Evolutionary conservation across 768 basidiomycete species (phyloP).

Genomic region (Lentinula detonsa): DNA sequence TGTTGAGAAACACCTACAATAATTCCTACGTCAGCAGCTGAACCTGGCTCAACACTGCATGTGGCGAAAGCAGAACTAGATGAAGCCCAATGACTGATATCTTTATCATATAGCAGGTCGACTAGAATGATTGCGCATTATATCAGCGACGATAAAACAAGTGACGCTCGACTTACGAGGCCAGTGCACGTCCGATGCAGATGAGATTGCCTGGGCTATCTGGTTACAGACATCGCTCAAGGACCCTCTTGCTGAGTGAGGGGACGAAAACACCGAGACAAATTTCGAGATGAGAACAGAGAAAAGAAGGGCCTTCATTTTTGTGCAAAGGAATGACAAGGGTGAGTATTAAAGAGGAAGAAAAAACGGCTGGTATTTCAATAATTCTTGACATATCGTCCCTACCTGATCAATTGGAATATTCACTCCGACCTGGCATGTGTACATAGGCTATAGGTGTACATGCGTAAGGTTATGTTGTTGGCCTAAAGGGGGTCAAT

Average conservation of each 20-base stretch:
- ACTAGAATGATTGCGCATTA: constrained; percentile 8
- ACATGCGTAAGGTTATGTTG: background rate
- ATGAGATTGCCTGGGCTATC: constrained; percentile 32
- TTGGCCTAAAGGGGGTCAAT: background rate
- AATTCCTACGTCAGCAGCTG: constrained; percentile 38
- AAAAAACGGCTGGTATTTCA: background rate
- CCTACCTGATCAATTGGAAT: too few relatives aligned
- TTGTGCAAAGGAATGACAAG: background rate
- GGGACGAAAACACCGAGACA: background rate
- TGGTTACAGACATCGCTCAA: constrained; percentile 23
- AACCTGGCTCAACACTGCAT: constrained; percentile 58
- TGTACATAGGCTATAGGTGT: too few relatives aligned
- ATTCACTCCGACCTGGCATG: too few relatives aligned
- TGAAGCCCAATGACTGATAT: constrained; percentile 44
- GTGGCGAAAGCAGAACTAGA: constrained; percentile 39
- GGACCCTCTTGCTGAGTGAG: background rate
- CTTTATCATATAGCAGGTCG: constrained; percentile 27
- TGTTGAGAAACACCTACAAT: constrained; percentile 31
- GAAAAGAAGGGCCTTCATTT: background rate
- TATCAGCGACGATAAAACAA: background rate
- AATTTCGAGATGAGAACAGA: background rate
- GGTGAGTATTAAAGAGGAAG: background rate
- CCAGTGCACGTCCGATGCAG: constrained; percentile 39
- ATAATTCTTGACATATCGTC: background rate
- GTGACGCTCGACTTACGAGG: constrained; percentile 20